phyloP scores from a whole-genome alignment of 805 yeast species.

The Lachancea kluyveri region DNA sequence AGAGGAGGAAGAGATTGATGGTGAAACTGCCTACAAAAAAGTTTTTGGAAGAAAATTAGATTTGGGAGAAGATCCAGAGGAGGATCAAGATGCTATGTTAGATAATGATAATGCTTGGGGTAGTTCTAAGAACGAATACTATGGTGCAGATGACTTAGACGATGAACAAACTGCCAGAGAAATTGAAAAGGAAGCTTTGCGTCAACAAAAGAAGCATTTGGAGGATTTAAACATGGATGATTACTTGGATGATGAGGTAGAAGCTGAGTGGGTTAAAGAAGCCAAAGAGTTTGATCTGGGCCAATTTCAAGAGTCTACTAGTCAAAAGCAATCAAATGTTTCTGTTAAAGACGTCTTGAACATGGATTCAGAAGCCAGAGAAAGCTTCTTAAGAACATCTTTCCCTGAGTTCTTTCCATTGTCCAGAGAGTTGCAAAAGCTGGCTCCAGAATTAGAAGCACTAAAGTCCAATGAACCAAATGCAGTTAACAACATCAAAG shows the following conservation, averaged over 20 bases:
- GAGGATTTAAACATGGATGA: constrained; percentile 72
- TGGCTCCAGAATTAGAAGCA: constrained; percentile 38
- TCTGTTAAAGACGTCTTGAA: constrained; percentile 39
- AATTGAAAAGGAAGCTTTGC: constrained; percentile 81
- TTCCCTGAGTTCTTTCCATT: constrained; percentile 85
- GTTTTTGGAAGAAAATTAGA: constrained; percentile 30
- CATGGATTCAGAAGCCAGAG: constrained; percentile 49
- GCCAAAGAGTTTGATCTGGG: constrained; percentile 43
- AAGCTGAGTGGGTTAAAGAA: constrained; percentile 64
- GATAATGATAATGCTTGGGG: constrained; percentile 45
- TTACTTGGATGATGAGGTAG: constrained; percentile 67
- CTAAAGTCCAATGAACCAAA: constrained; percentile 28
- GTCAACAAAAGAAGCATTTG: constrained; percentile 76
- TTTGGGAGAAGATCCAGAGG: constrained; percentile 24
- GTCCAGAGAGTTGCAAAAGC: constrained; percentile 47
- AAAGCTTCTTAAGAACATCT: constrained; percentile 47
- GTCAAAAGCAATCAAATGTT: constrained; percentile 29
- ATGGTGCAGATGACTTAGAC: constrained; percentile 50
- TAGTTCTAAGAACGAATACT: constrained; percentile 36
- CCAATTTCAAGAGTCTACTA: constrained; percentile 29
- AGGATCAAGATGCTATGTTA: constrained; percentile 25
- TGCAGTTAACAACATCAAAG: constrained; percentile 44
- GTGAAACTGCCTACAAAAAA: constrained; percentile 34
- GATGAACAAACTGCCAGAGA: constrained; percentile 69
- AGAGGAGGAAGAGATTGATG: constrained; percentile 31